These are phyloP conservation scores for Sisymbrium irio DNA, from an alignment of 345 rosid species.

Conservation along the genomic window DNA sequence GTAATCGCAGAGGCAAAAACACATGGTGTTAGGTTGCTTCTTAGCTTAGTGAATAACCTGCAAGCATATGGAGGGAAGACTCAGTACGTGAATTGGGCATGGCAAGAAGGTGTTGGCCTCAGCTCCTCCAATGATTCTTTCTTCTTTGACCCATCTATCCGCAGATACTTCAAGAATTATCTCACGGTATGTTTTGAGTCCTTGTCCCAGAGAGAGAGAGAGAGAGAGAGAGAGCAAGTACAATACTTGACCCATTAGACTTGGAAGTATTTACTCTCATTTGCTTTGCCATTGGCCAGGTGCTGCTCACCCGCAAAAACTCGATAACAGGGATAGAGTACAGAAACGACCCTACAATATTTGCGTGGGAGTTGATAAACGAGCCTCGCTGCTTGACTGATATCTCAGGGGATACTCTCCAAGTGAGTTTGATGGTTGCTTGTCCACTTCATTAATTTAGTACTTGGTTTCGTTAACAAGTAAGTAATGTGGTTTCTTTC, in stretches of 20 bases:
- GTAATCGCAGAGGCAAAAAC: conserved; percentile 84
- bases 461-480: background rate
- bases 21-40: conserved; percentile 71
- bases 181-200: conserved; percentile 46
- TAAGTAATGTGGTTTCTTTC: background rate
- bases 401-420: conserved; percentile 89
- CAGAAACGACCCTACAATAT: conserved; percentile 83
- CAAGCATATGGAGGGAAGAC: conserved; percentile 92
- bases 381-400: conserved; percentile 95
- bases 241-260: background rate
- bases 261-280: conserved; percentile 5
- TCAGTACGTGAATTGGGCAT: conserved; percentile 95
- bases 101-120: conserved; percentile 94
- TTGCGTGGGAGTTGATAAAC: conserved; percentile 93
- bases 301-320: conserved; percentile 79
- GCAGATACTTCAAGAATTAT: conserved; percentile 76
- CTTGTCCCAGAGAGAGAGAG: too few species aligned
- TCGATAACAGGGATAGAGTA: conserved; percentile 83
- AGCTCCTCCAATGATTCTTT: conserved; percentile 95
- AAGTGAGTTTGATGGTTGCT: conserved; percentile 51
- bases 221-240: background rate
- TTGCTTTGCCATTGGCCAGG: conserved; percentile 42
- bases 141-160: conserved; percentile 94
- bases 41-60: conserved; percentile 84
- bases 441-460: background rate